phyloP scores from a whole-genome alignment of 2,329 filamentous ascomycete species.

The Fusarium haematococcum region DNA sequence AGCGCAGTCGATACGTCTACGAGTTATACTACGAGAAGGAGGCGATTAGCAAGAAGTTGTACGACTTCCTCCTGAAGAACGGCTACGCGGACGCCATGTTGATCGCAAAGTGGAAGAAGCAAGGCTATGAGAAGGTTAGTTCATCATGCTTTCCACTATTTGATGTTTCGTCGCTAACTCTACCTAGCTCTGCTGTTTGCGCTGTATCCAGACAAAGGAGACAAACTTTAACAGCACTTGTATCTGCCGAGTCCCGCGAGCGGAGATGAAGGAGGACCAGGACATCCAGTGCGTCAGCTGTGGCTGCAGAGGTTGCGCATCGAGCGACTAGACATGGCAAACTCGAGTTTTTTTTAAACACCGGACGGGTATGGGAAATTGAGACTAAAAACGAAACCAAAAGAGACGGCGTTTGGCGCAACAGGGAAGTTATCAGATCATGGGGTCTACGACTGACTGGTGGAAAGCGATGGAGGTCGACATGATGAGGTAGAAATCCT shows the following conservation, averaged over 20 bases:
- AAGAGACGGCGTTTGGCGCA: conserved; percentile 44
- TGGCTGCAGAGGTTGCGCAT: conserved; percentile 91
- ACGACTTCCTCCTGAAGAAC: conserved; percentile 98
- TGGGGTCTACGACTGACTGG: conserved; percentile 10
- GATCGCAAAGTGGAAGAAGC: conserved; percentile 99
- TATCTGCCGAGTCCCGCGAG: conserved; percentile 93
- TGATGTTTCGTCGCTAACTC: conserved; percentile 38
- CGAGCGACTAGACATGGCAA: conserved; percentile 72
- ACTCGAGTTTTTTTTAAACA: not conserved
- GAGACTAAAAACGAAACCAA: not conserved
- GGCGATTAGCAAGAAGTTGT: conserved; percentile 90
- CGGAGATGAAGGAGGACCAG: conserved; percentile 89
- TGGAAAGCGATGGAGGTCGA: conserved; percentile 20
- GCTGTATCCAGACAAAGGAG: conserved; percentile 99
- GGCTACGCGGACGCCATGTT: conserved; percentile 93
- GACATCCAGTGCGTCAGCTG: conserved; percentile 95
- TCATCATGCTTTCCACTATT: not conserved
- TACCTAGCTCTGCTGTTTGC: conserved; percentile 84
- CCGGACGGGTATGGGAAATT: not conserved
- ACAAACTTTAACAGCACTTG: conserved; percentile 99
- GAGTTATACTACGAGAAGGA: conserved; percentile 98
- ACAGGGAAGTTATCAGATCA: conserved; percentile 21
- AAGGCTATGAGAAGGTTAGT: conserved; percentile 94
- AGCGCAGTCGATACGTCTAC: conserved; percentile 92
- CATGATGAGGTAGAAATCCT: conserved; percentile 52